Evolutionary conservation across 805 yeast species (phyloP).

Genomic region (Pichia nanzhaoensis): DNA sequence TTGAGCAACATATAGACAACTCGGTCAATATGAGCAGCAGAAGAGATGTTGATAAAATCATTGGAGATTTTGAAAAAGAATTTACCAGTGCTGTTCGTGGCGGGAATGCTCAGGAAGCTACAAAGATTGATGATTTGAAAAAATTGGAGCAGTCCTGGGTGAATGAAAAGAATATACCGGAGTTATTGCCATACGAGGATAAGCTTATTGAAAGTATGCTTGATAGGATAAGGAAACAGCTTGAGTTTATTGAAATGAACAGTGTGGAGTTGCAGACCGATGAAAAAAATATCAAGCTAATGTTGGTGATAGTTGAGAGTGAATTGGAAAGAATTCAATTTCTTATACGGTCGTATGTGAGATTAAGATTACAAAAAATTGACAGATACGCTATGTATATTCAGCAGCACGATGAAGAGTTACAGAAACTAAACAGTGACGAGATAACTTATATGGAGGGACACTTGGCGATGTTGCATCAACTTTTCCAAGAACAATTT

Average conservation of each 20-base stretch:
- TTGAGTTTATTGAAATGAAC: constrained; percentile 70
- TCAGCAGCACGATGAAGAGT: constrained; percentile 35
- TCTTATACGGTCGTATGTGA: constrained; percentile 69
- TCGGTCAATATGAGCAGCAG: background rate
- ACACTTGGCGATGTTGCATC: constrained; percentile 58
- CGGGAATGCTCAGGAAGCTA: background rate
- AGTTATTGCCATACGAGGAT: constrained; percentile 68
- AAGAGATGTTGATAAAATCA: constrained; percentile 59
- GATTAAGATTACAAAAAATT: constrained; percentile 70
- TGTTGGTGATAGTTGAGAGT: constrained; percentile 79
- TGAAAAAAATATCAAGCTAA: constrained; percentile 64
- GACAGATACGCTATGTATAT: constrained; percentile 63
- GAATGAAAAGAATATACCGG: constrained; percentile 82
- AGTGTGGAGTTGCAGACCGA: constrained; percentile 67
- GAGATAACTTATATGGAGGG: constrained; percentile 63
- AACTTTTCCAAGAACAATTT: constrained; percentile 62
- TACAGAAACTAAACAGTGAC: constrained; percentile 43
- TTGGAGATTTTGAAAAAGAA: constrained; percentile 52
- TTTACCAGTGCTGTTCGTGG: background rate
- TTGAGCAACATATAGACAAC: background rate
- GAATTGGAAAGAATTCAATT: constrained; percentile 85
- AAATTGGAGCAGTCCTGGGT: constrained; percentile 63
- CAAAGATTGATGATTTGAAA: constrained; percentile 28
- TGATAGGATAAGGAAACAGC: constrained; percentile 55
- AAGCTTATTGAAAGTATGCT: constrained; percentile 52